Base-by-base conservation (phyloP, 2,329 filamentous ascomycete genomes). In the Alternaria infectoria region DNA sequence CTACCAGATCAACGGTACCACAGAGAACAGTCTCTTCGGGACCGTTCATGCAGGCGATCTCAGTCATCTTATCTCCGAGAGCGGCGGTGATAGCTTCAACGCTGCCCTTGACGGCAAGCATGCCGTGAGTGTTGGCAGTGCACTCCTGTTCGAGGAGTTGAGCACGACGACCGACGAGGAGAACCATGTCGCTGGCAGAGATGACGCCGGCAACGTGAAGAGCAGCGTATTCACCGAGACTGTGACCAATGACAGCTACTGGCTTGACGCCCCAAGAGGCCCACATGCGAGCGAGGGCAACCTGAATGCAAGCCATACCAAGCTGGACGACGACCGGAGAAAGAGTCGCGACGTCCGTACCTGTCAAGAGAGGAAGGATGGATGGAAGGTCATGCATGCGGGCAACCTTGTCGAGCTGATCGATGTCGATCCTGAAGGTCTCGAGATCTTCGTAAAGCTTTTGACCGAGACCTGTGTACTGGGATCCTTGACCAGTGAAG, bases 21-120 rank as follows among this genome's bases (percentile, higher is more conserved):
- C 87, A 88, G n/a, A 96, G 83, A 2, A 96, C 93, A 10, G 89
- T 93, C 75, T 93, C 91, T 54, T 88, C 84, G 0, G 90, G 89
- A 0, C 90, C 88, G 70, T 96, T 96, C 76, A 93, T 86, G 81
- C 93, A 96, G 15, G 92, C 90, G 64, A 89, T 80, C 69, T 87
- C 85, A 32, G 80, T 80, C 70, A 83, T 83, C 68, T 82, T 81
- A 59, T 77, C 75, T 17, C 88, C 83, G 63, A 85, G 79, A 55
- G 84, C 84, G 23, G 86, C 83, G 47, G 80, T 83, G 62, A 89
- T 86, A 6, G 85, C 82, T 25, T 88, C 83, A 46, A 72, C 81
- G 57, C 79, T 82, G 51, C 81, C 82, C 77, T 84, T 85, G 64
- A 90, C 86, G 13, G 87, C 86, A 25, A 91, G 76, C 89, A 91